Evolutionary conservation across 1,139 yeast genomes (phyloP).

Genomic region (Kodamaea alishanica): DNA sequence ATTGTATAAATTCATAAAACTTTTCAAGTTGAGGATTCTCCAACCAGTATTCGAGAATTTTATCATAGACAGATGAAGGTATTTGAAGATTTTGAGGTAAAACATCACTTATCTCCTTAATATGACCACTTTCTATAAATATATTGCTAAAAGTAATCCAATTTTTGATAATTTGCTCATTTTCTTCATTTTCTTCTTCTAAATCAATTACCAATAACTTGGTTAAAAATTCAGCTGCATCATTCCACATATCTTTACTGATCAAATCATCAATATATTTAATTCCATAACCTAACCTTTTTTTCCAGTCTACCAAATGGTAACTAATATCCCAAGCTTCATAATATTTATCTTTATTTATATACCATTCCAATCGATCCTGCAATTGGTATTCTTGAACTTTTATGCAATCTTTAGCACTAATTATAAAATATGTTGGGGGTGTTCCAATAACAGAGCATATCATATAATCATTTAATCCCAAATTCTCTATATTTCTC

Average conservation of each 20-base stretch:
- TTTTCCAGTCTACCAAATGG: conserved; percentile 46
- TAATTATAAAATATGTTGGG: conserved; percentile 60
- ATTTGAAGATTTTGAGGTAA: conserved; percentile 48
- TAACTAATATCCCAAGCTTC: conserved; percentile 80
- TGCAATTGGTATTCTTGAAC: conserved; percentile 64
- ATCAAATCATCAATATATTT: conserved; percentile 58
- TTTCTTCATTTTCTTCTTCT: conserved; percentile 25
- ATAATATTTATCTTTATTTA: conserved; percentile 48
- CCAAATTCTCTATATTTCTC: conserved; percentile 54
- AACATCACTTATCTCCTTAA: conserved; percentile 44
- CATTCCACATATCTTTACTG: conserved; percentile 50
- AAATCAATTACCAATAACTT: conserved; percentile 35
- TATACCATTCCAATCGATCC: conserved; percentile 74
- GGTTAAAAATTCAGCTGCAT: conserved; percentile 51
- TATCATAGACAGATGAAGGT: conserved; percentile 40
- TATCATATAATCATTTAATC: conserved; percentile 76
- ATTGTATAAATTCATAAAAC: conserved; percentile 44
- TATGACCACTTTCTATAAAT: conserved; percentile 50
- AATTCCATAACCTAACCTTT: conserved; percentile 59
- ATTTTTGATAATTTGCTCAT: conserved; percentile 40
- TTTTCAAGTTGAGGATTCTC: conserved; percentile 22
- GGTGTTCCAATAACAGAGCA: conserved; percentile 35
- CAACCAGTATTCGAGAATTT: conserved; percentile 51
- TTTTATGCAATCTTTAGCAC: conserved; percentile 79
- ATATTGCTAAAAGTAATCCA: conserved; percentile 69